Conservation (phyloP, 176 grass and related monocot species). For the Pharus latifolius region DNA sequence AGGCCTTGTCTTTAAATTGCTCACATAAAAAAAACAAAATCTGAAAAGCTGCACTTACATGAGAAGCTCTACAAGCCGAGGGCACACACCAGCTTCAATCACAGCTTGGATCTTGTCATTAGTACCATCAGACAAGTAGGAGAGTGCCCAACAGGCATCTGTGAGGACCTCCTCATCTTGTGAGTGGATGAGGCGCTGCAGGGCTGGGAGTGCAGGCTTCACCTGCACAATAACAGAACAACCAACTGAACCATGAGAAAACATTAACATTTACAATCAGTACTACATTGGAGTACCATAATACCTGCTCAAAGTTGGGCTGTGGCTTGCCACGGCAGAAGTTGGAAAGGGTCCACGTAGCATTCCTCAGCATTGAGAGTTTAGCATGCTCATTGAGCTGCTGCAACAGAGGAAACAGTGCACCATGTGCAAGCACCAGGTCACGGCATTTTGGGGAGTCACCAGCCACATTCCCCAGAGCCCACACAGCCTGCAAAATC, state of each 20-base stretch:
- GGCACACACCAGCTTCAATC: constrained; percentile 43
- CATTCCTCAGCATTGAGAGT: constrained; percentile 47
- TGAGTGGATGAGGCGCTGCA: constrained; percentile 41
- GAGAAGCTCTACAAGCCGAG: constrained; percentile 56
- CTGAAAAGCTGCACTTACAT: constrained; percentile 12
- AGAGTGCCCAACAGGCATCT: constrained; percentile 53
- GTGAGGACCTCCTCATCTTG: constrained; percentile 43
- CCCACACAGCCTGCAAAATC: constrained; percentile 51
- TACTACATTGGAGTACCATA: not conserved
- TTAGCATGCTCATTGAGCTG: constrained; percentile 35
- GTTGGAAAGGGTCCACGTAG: constrained; percentile 47
- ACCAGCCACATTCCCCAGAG: constrained; percentile 50
- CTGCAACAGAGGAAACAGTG: constrained; percentile 27
- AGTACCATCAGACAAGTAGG: constrained; percentile 27
- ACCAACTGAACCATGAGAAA: not conserved
- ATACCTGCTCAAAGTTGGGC: constrained; percentile 45
- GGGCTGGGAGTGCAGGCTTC: constrained; percentile 27
- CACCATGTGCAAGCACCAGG: constrained; percentile 31
- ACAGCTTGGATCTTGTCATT: constrained; percentile 42
- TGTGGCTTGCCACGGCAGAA: constrained; percentile 38
- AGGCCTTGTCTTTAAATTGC: not conserved
- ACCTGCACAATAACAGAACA: constrained; percentile 25
- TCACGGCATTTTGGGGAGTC: constrained; percentile 34
- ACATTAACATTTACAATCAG: not conserved
- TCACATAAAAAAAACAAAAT: not conserved